Conservation (phyloP, 2,329 filamentous ascomycete species). For the Penicillium glabrum region DNA sequence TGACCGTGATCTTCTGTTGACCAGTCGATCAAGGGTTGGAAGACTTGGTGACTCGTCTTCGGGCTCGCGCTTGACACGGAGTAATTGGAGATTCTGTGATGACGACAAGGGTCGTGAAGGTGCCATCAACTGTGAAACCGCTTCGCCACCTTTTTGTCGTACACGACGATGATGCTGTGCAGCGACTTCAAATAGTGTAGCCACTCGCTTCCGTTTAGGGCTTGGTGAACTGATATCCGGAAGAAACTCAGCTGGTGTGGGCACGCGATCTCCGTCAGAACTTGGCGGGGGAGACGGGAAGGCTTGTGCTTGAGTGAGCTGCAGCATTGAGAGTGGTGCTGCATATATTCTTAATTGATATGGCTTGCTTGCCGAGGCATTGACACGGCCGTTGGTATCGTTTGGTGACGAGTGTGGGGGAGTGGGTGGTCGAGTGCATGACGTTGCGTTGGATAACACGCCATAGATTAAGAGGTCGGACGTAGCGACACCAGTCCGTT, state of each 20-base stretch:
- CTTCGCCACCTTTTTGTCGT: slow-evolving; percentile 40
- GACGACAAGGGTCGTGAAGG: slow-evolving; percentile 27
- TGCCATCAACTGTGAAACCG: slow-evolving; percentile 42
- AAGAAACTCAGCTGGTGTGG: slow-evolving; percentile 35
- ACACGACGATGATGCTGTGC: slow-evolving; percentile 43
- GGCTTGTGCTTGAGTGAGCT: slow-evolving; percentile 35
- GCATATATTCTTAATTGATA: slow-evolving; percentile 40
- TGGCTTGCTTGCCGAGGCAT: slow-evolving; percentile 9
- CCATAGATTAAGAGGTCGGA: slow-evolving; percentile 43
- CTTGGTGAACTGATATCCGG: slow-evolving; percentile 40
- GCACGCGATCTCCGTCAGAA: slow-evolving; percentile 11
- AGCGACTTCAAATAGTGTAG: slow-evolving; percentile 42
- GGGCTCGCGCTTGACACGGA: slow-evolving; percentile 38
- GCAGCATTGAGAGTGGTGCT: slow-evolving; percentile 33
- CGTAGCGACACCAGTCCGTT: slow-evolving; percentile 19
- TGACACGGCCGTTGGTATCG: slow-evolving; percentile 15
- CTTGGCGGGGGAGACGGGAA: slow-evolving; percentile 35
- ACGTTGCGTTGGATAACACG: slow-evolving; percentile 31
- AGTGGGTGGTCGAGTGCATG: slow-evolving; percentile 33
- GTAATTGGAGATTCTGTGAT: slow-evolving; percentile 30
- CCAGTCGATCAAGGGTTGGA: slow-evolving; percentile 29
- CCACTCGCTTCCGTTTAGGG: slow-evolving; percentile 45
- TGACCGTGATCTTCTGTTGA: slow-evolving; percentile 32
- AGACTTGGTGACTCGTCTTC: slow-evolving; percentile 29
- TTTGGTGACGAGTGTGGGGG: slow-evolving; percentile 36